These are phyloP conservation scores for Metschnikowia dekortorum DNA, from an alignment of 805 yeast genomes.

Conservation along the genomic window DNA sequence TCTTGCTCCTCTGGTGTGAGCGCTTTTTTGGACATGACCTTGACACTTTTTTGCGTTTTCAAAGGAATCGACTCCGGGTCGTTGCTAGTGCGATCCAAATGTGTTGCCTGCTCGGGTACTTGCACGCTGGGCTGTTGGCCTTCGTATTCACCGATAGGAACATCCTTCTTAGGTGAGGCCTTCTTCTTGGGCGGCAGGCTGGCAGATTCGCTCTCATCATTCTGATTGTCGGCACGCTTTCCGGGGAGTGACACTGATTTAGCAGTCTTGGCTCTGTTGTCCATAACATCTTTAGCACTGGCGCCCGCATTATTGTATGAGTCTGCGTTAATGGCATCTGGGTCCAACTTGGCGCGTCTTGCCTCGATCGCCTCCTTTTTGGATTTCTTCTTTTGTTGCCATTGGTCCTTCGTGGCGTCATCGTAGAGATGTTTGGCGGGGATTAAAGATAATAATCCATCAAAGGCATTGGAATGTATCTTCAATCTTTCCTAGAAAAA, in stretches of 20 bases:
- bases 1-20: conserved; percentile 46
- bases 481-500: conserved; percentile 65
- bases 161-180: not conserved
- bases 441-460: conserved; percentile 81
- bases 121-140: not conserved
- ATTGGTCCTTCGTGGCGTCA: conserved; percentile 82
- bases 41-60: conserved; percentile 5
- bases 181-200: not conserved
- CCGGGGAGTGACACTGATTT: conserved; percentile 41
- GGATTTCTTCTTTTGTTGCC: conserved; percentile 78
- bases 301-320: conserved; percentile 39
- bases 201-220: conserved; percentile 6
- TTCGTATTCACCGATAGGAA: conserved; percentile 6
- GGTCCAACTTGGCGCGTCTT: conserved; percentile 73
- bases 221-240: conserved; percentile 12
- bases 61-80: conserved; percentile 9
- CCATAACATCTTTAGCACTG: conserved; percentile 58
- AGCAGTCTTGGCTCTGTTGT: conserved; percentile 52
- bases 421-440: conserved; percentile 95
- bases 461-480: conserved; percentile 76
- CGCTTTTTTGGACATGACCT: conserved; percentile 18
- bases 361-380: conserved; percentile 59
- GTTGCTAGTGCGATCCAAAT: conserved; percentile 10
- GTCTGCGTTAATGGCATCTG: conserved; percentile 46
- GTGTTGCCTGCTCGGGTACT: not conserved